Conservation (phyloP, 164 flowering plant species). For the grape (Vitis vinifera) region ASM3070453v1 NC_081821.1:4209001-4209500, state of each 20-base stretch:
- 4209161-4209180: neutral
- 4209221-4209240: constrained; percentile 95
- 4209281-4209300: neutral
- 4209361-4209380: neutral
- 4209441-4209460: too few species aligned
- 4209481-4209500: neutral
- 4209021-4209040: too few species aligned
- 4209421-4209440: too few species aligned
- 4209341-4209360: neutral
- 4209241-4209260: constrained; percentile 99
- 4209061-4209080: neutral
- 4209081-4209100: neutral
- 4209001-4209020: too few species aligned
- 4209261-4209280: constrained; percentile 77
- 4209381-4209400: neutral
- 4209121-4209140: neutral
- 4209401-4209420: too few species aligned
- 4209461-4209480: too few species aligned
- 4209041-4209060: too few species aligned
- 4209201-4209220: constrained; percentile 99
- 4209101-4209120: neutral
- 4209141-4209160: neutral
- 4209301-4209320: neutral
- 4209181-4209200: constrained; percentile 76
- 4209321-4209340: neutral